Percentiles rank a stretch among this genome's conserved stretches.
Evolutionary conservation across 257 asterid species (phyloP).

Genomic region (Solanum sparsipilum): DNA sequence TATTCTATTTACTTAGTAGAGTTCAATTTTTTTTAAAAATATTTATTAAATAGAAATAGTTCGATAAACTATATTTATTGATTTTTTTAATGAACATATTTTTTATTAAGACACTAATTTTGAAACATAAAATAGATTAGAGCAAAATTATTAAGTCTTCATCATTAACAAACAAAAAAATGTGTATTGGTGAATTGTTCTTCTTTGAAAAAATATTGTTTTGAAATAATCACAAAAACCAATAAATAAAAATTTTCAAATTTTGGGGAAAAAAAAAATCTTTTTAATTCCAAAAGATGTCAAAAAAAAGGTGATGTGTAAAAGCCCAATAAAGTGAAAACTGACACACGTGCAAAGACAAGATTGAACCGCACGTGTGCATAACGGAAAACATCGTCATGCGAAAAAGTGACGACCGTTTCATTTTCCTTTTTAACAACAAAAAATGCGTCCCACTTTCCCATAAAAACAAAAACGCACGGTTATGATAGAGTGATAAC

Average conservation of each 20-base stretch:
- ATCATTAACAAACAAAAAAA: too few species aligned
- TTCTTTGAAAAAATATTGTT: too few species aligned
- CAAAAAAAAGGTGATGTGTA: not conserved
- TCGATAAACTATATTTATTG: too few species aligned
- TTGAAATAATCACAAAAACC: not conserved
- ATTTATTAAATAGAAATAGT: too few species aligned
- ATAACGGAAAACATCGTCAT: conserved; percentile 1
- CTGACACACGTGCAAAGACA: not conserved
- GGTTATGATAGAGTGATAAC: not conserved
- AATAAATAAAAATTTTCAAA: not conserved
- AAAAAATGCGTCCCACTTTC: not conserved
- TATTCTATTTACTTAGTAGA: too few species aligned
- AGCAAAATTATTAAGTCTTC: not conserved
- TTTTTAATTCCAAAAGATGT: not conserved
- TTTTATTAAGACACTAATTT: too few species aligned
- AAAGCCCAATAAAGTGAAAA: not conserved
- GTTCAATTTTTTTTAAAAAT: too few species aligned
- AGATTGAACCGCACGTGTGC: not conserved
- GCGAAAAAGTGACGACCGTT: not conserved
- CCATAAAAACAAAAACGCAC: not conserved
- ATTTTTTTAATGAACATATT: too few species aligned
- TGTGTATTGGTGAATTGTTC: not conserved
- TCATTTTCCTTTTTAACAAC: not conserved
- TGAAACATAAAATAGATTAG: not conserved
- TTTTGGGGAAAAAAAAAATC: too few species aligned